Evolutionary conservation across 1,139 yeast genomes (phyloP).

Genomic region (Debaryomyces fabryi): DNA sequence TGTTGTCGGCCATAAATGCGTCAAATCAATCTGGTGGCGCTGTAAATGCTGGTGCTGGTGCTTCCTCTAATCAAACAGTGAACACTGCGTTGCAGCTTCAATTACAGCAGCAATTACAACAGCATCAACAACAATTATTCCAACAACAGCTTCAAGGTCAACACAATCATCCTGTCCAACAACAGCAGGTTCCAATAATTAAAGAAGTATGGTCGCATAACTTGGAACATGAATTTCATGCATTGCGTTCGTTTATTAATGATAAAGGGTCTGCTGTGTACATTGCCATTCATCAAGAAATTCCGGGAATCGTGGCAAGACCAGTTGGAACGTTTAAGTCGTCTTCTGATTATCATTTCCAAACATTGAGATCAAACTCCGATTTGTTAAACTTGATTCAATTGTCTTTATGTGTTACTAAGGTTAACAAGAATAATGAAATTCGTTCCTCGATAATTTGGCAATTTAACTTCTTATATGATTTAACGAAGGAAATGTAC

Average conservation of each 20-base stretch:
- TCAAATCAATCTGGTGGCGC: conserved; percentile 18
- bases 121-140: conserved; percentile 22
- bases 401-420: conserved; percentile 83
- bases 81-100: conserved; percentile 39
- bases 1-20: conserved; percentile 36
- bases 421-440: conserved; percentile 64
- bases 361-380: conserved; percentile 87
- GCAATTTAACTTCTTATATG: conserved; percentile 93
- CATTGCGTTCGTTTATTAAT: conserved; percentile 66
- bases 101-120: conserved; percentile 26
- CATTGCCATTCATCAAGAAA: conserved; percentile 84
- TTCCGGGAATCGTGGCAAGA: conserved; percentile 94
- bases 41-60: conserved; percentile 10
- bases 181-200: conserved; percentile 42
- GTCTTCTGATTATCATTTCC: conserved; percentile 92
- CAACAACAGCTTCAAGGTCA: conserved; percentile 22
- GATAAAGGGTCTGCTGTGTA: conserved; percentile 61
- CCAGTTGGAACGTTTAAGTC: conserved; percentile 96
- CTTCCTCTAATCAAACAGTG: conserved; percentile 20
- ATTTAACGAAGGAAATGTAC: conserved; percentile 79
- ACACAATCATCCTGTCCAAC: conserved; percentile 16
- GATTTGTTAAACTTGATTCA: conserved; percentile 87
- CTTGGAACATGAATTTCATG: conserved; percentile 77
- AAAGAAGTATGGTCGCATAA: conserved; percentile 87
- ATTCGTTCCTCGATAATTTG: conserved; percentile 72